Base-by-base conservation (phyloP, 2,329 filamentous ascomycete species). In the Nigrospora sphaerica region DNA sequence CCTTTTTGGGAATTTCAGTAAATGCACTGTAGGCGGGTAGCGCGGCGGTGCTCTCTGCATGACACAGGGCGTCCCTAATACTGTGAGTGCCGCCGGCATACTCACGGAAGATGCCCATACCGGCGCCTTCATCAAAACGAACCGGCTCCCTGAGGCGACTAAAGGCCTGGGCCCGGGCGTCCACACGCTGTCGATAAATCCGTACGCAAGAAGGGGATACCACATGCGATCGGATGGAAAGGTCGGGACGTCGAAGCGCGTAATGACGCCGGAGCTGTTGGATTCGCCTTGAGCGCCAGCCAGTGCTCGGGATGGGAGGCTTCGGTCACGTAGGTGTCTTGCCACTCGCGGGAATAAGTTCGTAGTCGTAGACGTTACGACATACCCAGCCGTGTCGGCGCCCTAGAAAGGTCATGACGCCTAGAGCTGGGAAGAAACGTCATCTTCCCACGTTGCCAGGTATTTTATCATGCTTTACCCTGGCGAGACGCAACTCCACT, bases 331-430 rank as follows among this genome's bases (percentile, higher is more conserved):
- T 39, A 17, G 52, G n/a, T 12, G 54, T 47, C 6, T 47, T 36
- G 1, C 57, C 54, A 16, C 54, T 46, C 10, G 49, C 52, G 18
- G 55, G 45, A 12, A 57, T 51, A 11, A 61, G 49, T 46, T 71
- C 61, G 32, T 62, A 64, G 39, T 61, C 58, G 6, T 63, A 50
- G 13, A 69, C 58, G 36, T 63, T 64, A 43, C 70, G 62, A 28
- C 60, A 64, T 2, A 34, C 19, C 12, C 3, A 23, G 2, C 71
- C 70, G 42, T 39, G 13, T 34, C 28, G 14, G 23, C 40, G 12
- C 23, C 17, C 6, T 28, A 44, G 16, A 28, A 44, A n/a, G 34
- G 7, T 39, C 7, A 23, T 11, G 37, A 17, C 37, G 17, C 37
- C 37, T 39, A 18, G 18, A 18, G 13, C n/a, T 6, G 32, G 23